Percentiles rank a stretch among this genome's conserved stretches.
Evolutionary conservation across 192 early-diverging fungal species (phyloP).

Genomic region (Backusella psychrophila): DNA sequence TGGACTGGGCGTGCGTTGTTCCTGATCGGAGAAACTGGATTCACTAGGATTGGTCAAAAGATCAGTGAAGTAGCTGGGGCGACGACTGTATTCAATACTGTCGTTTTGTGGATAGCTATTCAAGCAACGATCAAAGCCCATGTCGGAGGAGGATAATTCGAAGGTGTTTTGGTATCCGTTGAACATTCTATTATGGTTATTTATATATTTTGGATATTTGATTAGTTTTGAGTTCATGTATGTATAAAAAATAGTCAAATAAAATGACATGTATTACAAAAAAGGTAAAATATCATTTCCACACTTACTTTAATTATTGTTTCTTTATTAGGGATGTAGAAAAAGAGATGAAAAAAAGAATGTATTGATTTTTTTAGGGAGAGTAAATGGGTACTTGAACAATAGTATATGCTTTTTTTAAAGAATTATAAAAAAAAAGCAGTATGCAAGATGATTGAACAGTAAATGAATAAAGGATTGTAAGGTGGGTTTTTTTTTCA

Average conservation of each 20-base stretch:
- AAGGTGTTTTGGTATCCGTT: constrained; percentile 7
- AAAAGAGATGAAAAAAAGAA: background rate
- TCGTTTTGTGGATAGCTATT: constrained; percentile 8
- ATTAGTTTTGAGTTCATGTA: background rate
- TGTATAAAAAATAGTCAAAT: background rate
- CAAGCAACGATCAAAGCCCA: constrained; percentile 6
- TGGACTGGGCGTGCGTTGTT: constrained; percentile 23
- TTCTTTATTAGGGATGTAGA: constrained; percentile 3
- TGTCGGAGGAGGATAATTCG: constrained; percentile 1
- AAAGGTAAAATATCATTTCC: constrained; percentile 1
- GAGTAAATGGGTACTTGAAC: constrained; percentile 7
- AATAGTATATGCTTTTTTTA: background rate
- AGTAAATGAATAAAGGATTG: background rate
- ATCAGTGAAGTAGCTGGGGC: constrained; percentile 27
- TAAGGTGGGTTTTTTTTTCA: background rate
- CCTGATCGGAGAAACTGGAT: constrained; percentile 21
- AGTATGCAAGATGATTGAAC: background rate
- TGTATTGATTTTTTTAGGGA: background rate
- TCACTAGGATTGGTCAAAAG: constrained; percentile 12
- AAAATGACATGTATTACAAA: background rate
- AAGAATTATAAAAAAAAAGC: background rate
- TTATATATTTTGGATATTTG: background rate
- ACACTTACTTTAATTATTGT: background rate
- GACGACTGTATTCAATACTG: constrained; percentile 19
- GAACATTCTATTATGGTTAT: background rate